A percentile compares a stretch with the other conserved stretches of the same genome.
These are phyloP conservation scores for Cryptosporidium viatorum DNA, from an alignment of 169 alveolate genomes.

Conservation along the genomic window DNA sequence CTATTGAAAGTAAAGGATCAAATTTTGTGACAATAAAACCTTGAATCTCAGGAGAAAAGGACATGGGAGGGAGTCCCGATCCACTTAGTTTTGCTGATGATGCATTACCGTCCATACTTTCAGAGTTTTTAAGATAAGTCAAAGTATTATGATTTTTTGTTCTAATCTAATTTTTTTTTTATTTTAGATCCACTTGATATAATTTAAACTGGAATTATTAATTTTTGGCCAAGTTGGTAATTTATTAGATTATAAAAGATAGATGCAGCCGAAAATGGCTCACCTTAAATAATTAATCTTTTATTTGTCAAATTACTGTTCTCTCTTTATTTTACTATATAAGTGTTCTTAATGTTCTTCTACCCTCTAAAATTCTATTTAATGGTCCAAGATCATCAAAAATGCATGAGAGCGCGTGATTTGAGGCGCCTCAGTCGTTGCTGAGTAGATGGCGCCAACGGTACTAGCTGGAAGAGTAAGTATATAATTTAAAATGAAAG, in stretches of 20 bases:
- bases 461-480: constrained; percentile 34
- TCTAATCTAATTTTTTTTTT: neutral
- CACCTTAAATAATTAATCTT: neutral
- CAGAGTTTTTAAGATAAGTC: neutral
- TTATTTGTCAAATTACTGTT: neutral
- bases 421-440: neutral
- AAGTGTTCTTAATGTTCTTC: neutral
- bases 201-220: neutral
- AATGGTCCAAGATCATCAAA: constrained; percentile 20
- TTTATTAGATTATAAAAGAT: too few species aligned
- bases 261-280: neutral
- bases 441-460: constrained; percentile 28
- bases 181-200: constrained; percentile 9
- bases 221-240: neutral
- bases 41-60: constrained; percentile 85
- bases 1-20: constrained; percentile 90
- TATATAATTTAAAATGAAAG: neutral
- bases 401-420: neutral
- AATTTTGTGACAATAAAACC: constrained; percentile 89
- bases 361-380: neutral
- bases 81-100: constrained; percentile 17
- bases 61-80: constrained; percentile 69
- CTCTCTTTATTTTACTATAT: neutral
- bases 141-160: constrained; percentile 5
- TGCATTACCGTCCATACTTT: constrained; percentile 14